A percentile compares a stretch with the other conserved stretches of the same genome.
Evolutionary conservation across 148 eudicot genomes (phyloP).

Genomic region (Diospyros lotus): DNA sequence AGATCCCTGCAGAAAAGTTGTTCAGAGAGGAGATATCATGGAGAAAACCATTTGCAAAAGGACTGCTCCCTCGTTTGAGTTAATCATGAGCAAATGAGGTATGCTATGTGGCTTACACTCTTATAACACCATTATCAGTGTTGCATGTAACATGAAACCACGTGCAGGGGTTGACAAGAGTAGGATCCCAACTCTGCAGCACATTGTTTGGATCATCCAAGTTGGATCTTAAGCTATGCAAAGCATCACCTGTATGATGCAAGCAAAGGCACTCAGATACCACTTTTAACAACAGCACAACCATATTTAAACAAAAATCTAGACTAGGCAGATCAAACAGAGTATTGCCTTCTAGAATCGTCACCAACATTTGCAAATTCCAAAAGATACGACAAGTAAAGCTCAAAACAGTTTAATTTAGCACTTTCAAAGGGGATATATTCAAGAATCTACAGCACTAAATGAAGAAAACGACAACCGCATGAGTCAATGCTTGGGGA

Average conservation of each 20-base stretch:
- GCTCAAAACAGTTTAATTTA: no score
- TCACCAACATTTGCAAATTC: background rate
- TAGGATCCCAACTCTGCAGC: conserved; percentile 82
- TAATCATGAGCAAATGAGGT: background rate
- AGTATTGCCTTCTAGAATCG: background rate
- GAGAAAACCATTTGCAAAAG: background rate
- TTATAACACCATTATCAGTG: conserved; percentile 68
- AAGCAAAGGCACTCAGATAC: background rate
- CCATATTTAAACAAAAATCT: background rate
- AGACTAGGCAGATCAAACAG: background rate
- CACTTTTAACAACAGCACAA: background rate
- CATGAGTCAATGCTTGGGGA: background rate
- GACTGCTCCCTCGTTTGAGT: background rate
- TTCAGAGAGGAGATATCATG: background rate
- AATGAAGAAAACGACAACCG: background rate
- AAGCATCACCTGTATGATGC: conserved; percentile 57
- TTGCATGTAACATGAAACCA: conserved; percentile 90
- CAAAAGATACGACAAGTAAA: background rate
- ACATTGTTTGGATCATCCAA: conserved; percentile 67
- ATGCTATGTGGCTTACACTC: conserved; percentile 51
- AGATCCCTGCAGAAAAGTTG: conserved; percentile 62
- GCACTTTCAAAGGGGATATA: no score
- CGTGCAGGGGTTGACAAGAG: conserved; percentile 82
- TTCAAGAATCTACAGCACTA: no score
- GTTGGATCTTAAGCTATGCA: conserved; percentile 54